A percentile compares a stretch with the other conserved stretches of the same genome.
Conservation (phyloP, 805 yeast species). For the Ogataea thermomethanolica region DNA sequence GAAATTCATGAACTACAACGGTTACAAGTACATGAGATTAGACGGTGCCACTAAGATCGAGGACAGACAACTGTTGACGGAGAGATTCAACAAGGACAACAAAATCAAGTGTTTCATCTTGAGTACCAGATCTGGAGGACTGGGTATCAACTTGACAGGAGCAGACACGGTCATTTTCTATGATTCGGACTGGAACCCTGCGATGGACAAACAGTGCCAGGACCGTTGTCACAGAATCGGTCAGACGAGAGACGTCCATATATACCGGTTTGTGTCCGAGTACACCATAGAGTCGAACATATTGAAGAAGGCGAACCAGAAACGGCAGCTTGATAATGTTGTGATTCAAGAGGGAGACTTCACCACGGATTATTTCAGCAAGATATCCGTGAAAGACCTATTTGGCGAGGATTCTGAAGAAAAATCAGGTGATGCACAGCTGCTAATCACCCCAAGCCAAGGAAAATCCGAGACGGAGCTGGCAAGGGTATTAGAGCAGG, state of each 20-base stretch:
- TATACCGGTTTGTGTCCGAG: conserved; percentile 93
- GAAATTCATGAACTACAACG: conserved; percentile 89
- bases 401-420: conserved; percentile 56
- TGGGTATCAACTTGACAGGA: conserved; percentile 96
- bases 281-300: conserved; percentile 95
- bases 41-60: conserved; percentile 98
- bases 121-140: conserved; percentile 96
- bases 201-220: conserved; percentile 99
- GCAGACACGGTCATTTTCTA: conserved; percentile 98
- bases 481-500: conserved; percentile 65
- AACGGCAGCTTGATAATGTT: conserved; percentile 87
- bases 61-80: conserved; percentile 92
- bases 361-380: conserved; percentile 93
- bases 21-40: conserved; percentile 87
- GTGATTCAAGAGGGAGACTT: conserved; percentile 98
- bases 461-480: conserved; percentile 29
- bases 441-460: conserved; percentile 6
- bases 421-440: conserved; percentile 24
- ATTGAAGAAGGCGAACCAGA: conserved; percentile 89
- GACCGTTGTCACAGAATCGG: conserved; percentile 99
- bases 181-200: conserved; percentile 95
- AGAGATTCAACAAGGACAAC: conserved; percentile 82
- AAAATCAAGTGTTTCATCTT: conserved; percentile 86
- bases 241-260: conserved; percentile 96
- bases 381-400: conserved; percentile 79